Base-by-base conservation (phyloP, 495 filamentous ascomycete species). In the Xylaria castorea region DNA sequence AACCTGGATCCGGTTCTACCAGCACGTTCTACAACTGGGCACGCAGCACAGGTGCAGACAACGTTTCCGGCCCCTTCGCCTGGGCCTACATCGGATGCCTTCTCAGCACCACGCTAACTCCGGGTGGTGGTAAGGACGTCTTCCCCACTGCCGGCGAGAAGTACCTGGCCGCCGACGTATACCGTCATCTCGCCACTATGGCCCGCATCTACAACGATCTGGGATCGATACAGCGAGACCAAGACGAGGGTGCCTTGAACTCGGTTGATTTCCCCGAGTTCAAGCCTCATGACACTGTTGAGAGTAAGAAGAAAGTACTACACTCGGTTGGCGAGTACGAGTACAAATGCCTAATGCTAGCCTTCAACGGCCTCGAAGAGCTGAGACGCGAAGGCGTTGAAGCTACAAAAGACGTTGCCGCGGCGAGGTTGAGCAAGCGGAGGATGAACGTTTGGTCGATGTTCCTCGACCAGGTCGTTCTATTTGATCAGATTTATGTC, bases 151-250 rank as follows among this genome's bases (percentile, higher is more conserved):
- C 74, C 32, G 68, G 53, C 62, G 68, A 69, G 61, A 76, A 77
- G 53, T 85, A 84, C 67, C 67, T 83, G 11, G 76, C 77, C 3
- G 62, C 80, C 48, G 81, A 74, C 71, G 22, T 78, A 11, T 75
- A 69, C 57, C 70, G 73, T 20, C 83, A 83, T 67, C 75, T 85
- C 9, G 75, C 82, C 0, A 75, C 75, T 11, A 80, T 84, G 77
- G 81, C 78, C 60, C 74, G 83, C 18, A 75, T 81, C 72, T 83
- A 84, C 66, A 85, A 85, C 65, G 83, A 85, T 71, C 75, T 77
- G 36, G 83, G 80, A 0, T 80, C 77, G 6, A 66, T 80, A 11
- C 50, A 30, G 51, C 75, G 83, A 7, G 82, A 85, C 73, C 55
- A 62, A 1, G 78, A 68, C 3, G 83, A 85, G 71, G 55, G 71